Evolutionary conservation across 805 yeast species (phyloP), one percentile per base, ranked within the genome.

Genomic region (Lachancea lanzarotensis): DNA sequence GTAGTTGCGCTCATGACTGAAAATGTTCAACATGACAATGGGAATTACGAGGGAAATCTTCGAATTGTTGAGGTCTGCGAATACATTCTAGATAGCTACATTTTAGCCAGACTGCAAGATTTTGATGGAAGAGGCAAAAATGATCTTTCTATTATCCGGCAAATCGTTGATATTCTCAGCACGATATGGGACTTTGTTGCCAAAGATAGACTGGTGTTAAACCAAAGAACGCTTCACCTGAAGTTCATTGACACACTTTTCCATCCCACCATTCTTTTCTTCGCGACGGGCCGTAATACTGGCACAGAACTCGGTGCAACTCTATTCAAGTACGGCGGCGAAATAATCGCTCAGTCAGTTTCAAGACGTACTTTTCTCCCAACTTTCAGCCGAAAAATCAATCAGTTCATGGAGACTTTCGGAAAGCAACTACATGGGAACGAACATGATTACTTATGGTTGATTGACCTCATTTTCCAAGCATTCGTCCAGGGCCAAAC

Each of bases 311-410:
- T 54, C 11, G 47, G 45, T 3, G 6, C 18, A 5, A 40, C 32
- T 48, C 0, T 56, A 47, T 16, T 40, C 31, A 22, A 50, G 45
- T 16, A 69, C 42, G 70, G 76, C 1, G 38, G 52, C 12, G 71
- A 76, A 1, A 68, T 82, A 2, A 65, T 81, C 25, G 52, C 55
- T 1, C 71, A 74, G 38, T 66, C 86, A 0, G 70, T 58, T 43
- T 81, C 85, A 0, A 74, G 95, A 61, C 76, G 95, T 52, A 72
- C 84, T 2, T 64, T 89, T 7, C 62, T 87, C 19, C 90, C 95
- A 0, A 53, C 71, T 1, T 57, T 89, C 10, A 69, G 84, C 9
- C 60, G 60, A 22, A 57, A 67, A 5, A 51, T 88, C 3, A 67
- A 72, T 5, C 52, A 59, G 3, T 81, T 70, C 51, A 79, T 79